Conservation (phyloP, 768 basidiomycete species). For the Kwoniella dejecticola region DNA sequence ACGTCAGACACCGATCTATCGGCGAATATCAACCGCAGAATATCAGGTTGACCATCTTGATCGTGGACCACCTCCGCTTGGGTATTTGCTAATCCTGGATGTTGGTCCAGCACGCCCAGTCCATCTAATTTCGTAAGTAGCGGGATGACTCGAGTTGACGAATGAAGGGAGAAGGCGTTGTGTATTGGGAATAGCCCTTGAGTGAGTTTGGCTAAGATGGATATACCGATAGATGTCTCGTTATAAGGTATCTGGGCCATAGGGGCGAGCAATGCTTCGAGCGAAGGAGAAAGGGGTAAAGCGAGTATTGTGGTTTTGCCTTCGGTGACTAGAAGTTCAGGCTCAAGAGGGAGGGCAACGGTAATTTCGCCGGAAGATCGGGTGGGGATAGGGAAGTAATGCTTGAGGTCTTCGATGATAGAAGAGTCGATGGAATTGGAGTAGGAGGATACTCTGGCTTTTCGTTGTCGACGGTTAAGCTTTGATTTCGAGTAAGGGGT, state of each 20-base stretch:
- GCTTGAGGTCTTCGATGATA: constrained; percentile 16
- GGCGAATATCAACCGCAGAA: constrained; percentile 32
- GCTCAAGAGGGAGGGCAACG: constrained; percentile 25
- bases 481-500: constrained; percentile 26
- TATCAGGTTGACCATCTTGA: constrained; percentile 33
- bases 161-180: constrained; percentile 34
- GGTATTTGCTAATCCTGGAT: constrained; percentile 12
- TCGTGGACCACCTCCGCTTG: constrained; percentile 24
- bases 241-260: constrained; percentile 23
- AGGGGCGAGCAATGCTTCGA: constrained; percentile 31
- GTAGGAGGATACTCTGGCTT: neutral
- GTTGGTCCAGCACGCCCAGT: constrained; percentile 33
- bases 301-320: constrained; percentile 36
- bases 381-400: constrained; percentile 25
- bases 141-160: constrained; percentile 29
- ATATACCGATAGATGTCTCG: constrained; percentile 36
- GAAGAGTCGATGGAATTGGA: constrained; percentile 20
- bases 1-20: constrained; percentile 37
- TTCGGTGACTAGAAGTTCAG: constrained; percentile 37
- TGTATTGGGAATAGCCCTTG: constrained; percentile 30
- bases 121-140: constrained; percentile 36
- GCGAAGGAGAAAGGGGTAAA: constrained; percentile 28
- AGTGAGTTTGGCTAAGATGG: constrained; percentile 31
- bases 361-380: neutral
- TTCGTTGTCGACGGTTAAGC: neutral